Evolutionary conservation across 2,329 filamentous ascomycete genomes (phyloP).

Genomic region (Fusarium succisae): DNA sequence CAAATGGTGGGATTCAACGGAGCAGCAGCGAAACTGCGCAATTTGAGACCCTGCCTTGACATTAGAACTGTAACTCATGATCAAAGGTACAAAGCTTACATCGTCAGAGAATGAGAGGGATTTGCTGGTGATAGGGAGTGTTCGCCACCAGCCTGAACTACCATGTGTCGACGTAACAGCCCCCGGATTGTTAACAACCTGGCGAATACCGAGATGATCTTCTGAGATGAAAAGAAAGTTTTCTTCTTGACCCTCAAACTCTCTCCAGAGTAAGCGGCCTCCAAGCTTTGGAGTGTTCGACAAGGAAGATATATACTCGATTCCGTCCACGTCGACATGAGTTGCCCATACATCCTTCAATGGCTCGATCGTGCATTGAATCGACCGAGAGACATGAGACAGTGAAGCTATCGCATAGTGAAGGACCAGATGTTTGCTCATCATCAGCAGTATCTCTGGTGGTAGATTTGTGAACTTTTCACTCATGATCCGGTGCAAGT

Average conservation of each 20-base stretch:
- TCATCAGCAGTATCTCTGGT: constrained; percentile 3
- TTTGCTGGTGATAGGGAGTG: not conserved
- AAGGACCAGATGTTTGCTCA: constrained; percentile 1
- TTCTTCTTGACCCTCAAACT: not conserved
- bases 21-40: constrained; percentile 1
- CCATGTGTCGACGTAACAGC: not conserved
- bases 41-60: constrained; percentile 10
- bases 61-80: not conserved
- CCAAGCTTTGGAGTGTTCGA: constrained; percentile 2
- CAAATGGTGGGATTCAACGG: not conserved
- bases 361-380: not conserved
- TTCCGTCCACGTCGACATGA: constrained; percentile 14
- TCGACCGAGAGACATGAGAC: not conserved
- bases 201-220: constrained; percentile 24
- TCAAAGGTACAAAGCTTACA: not conserved
- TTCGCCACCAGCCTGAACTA: constrained; percentile 19
- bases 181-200: not conserved
- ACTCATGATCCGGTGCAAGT: not conserved
- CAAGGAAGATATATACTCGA: constrained; percentile 19
- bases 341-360: constrained; percentile 18
- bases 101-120: constrained; percentile 5
- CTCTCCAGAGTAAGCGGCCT: constrained; percentile 3
- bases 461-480: constrained; percentile 1
- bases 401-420: constrained; percentile 19
- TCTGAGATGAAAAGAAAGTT: constrained; percentile 15